These are phyloP conservation scores for Fusarium tanahbumbuense DNA, from an alignment of 2,329 filamentous ascomycete genomes.

Conservation along the genomic window DNA sequence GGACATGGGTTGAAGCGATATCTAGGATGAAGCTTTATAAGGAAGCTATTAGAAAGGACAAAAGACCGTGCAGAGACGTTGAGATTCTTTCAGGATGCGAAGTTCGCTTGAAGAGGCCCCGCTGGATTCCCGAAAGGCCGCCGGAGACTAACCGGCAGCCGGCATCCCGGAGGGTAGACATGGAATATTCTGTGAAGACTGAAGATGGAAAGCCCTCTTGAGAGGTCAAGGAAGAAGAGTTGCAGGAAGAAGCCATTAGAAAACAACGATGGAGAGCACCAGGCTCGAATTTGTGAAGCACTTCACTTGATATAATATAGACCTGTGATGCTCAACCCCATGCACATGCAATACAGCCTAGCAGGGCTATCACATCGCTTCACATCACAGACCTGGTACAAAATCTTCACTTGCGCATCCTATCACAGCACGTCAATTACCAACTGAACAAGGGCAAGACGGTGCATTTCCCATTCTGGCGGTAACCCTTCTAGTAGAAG, in stretches of 20 bases:
- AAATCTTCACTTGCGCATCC: not conserved
- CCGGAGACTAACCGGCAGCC: not conserved
- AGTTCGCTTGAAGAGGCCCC: not conserved
- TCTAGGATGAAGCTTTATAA: not conserved
- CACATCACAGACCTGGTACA: not conserved
- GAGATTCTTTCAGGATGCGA: not conserved
- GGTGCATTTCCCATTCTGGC: conserved; percentile 14
- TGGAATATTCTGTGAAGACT: not conserved
- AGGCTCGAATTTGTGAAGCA: too few species aligned
- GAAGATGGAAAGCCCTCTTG: not conserved
- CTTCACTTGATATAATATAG: too few species aligned
- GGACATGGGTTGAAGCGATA: conserved; percentile 5
- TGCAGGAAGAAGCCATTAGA: not conserved
- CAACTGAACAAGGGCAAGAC: conserved; percentile 1
- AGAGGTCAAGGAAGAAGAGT: not conserved
- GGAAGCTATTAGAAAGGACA: not conserved
- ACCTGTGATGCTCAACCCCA: too few species aligned
- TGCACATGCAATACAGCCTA: not conserved
- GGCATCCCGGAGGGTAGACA: not conserved
- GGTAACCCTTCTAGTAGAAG: not conserved
- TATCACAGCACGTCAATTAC: not conserved
- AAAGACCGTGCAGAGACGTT: not conserved
- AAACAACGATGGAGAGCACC: too few species aligned
- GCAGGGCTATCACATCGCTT: not conserved
- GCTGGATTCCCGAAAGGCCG: not conserved